These are phyloP conservation scores for Puccinellia tenuiflora DNA, from an alignment of 176 grass and related monocot genomes.

Conservation along the genomic window DNA sequence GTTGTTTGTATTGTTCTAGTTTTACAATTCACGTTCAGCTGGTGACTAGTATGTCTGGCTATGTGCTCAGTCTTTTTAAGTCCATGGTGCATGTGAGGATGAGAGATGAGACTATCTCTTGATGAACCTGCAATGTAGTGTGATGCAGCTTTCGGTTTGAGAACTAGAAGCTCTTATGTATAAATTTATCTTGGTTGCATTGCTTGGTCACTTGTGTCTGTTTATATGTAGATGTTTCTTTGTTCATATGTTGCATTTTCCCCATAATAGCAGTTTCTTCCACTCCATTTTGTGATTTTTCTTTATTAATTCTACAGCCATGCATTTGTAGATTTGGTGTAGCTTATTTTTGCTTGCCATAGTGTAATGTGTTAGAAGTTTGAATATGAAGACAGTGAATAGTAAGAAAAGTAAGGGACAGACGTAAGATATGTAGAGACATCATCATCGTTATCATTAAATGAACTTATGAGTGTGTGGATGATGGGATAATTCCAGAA, in stretches of 20 bases:
- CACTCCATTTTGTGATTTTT: background rate
- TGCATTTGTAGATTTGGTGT: background rate
- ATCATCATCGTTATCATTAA: constrained; percentile 12
- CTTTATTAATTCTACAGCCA: background rate
- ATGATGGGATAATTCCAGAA: background rate
- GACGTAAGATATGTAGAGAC: background rate
- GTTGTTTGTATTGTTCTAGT: background rate
- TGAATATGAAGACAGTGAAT: background rate
- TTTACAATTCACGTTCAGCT: background rate
- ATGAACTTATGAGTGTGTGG: background rate
- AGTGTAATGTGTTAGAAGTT: background rate
- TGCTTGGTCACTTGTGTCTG: background rate
- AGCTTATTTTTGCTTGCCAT: background rate
- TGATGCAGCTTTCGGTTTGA: background rate
- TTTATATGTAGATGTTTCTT: background rate
- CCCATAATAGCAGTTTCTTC: background rate
- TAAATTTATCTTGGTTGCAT: background rate
- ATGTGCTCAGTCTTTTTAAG: background rate
- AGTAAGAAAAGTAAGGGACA: constrained; percentile 13
- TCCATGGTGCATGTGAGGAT: background rate
- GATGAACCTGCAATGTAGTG: background rate
- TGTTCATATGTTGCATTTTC: background rate
- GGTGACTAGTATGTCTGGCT: background rate
- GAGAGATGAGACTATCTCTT: background rate
- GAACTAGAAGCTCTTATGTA: background rate